Conservation (phyloP, 768 basidiomycete genomes). For the Mycena pura region DNA sequence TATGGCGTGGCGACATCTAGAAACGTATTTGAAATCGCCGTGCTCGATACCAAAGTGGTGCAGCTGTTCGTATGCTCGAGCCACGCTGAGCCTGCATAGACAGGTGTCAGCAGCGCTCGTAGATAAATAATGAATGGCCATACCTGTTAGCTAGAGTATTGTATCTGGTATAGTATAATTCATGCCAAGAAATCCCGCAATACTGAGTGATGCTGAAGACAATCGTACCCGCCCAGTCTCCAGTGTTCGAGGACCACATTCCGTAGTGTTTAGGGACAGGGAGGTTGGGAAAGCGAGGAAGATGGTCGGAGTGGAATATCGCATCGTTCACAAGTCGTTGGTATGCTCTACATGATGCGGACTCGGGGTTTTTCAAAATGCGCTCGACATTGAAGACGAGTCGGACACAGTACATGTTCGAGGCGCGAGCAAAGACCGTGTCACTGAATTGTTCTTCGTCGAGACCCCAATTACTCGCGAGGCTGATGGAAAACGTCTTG, state of each 20-base stretch:
- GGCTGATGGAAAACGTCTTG: too few relatives aligned
- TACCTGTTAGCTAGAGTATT: conserved; percentile 12
- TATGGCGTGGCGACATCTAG: not conserved
- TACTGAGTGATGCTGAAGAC: conserved; percentile 12
- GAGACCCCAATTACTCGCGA: too few relatives aligned
- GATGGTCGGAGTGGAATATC: conserved; percentile 1
- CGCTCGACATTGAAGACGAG: not conserved
- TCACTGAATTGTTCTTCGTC: too few relatives aligned
- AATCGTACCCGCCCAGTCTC: conserved; percentile 11
- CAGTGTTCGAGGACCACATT: conserved; percentile 14
- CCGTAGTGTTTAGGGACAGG: conserved; percentile 7
- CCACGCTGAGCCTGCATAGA: not conserved
- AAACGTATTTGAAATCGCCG: not conserved
- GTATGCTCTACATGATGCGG: not conserved
- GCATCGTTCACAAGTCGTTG: not conserved
- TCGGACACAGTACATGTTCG: not conserved
- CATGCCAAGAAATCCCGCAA: conserved; percentile 5
- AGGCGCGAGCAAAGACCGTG: too few relatives aligned
- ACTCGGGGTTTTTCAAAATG: not conserved
- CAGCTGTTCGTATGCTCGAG: conserved; percentile 1
- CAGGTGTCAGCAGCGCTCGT: too few relatives aligned
- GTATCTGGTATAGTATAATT: not conserved
- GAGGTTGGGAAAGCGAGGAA: not conserved
- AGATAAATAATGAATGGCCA: not conserved
- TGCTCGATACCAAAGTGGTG: conserved; percentile 3